These are phyloP conservation scores for Daldinia vernicosa DNA, from an alignment of 495 filamentous ascomycete genomes.

Conservation along the genomic window DNA sequence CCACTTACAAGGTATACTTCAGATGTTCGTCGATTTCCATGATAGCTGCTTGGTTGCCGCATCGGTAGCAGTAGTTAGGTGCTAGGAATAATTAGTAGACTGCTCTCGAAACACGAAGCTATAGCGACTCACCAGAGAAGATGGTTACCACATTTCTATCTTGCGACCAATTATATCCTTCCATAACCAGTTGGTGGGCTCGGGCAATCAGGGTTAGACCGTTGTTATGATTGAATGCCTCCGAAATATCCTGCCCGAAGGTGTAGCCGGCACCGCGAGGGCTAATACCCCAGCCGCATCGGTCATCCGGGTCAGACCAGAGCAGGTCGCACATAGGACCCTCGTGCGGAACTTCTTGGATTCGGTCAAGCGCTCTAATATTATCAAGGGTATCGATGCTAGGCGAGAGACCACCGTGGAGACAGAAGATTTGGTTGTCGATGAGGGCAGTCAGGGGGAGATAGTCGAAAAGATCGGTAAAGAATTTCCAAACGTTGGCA, in stretches of 20 bases:
- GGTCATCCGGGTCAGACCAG: constrained; percentile 98
- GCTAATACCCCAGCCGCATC: constrained; percentile 98
- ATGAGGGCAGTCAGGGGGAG: constrained; percentile 97
- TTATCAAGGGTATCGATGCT: constrained; percentile 99
- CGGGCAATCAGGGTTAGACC: constrained; percentile 93
- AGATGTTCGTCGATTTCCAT: constrained; percentile 99
- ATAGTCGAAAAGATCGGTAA: constrained; percentile 99
- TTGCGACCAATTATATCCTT: constrained; percentile 98
- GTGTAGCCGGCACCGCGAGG: constrained; percentile 98
- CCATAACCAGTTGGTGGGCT: constrained; percentile 97
- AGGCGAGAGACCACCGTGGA: constrained; percentile 94
- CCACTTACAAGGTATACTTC: constrained; percentile 99
- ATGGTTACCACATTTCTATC: constrained; percentile 98
- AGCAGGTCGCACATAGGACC: constrained; percentile 98
- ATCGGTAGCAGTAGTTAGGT: constrained; percentile 97
- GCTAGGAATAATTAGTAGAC: constrained; percentile 59
- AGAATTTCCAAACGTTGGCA: constrained; percentile 99
- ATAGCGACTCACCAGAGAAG: constrained; percentile 78
- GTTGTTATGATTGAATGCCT: constrained; percentile 99
- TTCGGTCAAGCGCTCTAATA: constrained; percentile 92
- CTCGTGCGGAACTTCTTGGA: constrained; percentile 98
- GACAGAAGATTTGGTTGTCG: constrained; percentile 99
- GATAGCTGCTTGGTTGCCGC: constrained; percentile 98
- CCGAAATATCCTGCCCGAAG: constrained; percentile 98
- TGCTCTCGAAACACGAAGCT: neutral